Conservation (phyloP, 495 filamentous ascomycete genomes). For the Lepraria neglecta region DNA sequence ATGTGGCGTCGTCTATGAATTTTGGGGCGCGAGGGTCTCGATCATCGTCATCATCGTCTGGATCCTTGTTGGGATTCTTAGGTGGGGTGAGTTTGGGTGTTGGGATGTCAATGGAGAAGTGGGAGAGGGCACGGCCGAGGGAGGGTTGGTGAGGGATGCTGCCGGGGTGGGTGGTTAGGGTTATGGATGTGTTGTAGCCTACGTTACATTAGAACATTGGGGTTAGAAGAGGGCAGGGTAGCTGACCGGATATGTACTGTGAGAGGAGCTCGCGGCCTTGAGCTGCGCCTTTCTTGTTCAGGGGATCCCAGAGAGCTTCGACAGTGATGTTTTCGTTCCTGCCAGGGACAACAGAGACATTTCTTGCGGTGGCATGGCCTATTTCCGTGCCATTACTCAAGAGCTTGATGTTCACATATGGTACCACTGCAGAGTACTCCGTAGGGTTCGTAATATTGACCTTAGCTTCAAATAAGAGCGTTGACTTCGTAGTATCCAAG, state of each 20-base stretch:
- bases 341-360: slow-evolving; percentile 58
- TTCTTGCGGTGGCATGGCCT: slow-evolving; percentile 60
- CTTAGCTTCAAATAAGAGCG: slow-evolving; percentile 57
- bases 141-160: slow-evolving; percentile 68
- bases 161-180: slow-evolving; percentile 57
- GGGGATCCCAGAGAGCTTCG: slow-evolving; percentile 68
- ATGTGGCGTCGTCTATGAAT: slow-evolving; percentile 79
- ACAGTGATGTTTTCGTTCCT: slow-evolving; percentile 65
- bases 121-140: slow-evolving; percentile 65
- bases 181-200: slow-evolving; percentile 74
- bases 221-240: background rate
- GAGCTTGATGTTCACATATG: slow-evolving; percentile 69
- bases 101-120: slow-evolving; percentile 58
- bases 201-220: background rate
- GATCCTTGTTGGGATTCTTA: slow-evolving; percentile 41
- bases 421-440: slow-evolving; percentile 69
- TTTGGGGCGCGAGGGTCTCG: slow-evolving; percentile 39
- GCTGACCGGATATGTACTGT: slow-evolving; percentile 74
- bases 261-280: slow-evolving; percentile 70
- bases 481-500: slow-evolving; percentile 58
- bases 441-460: slow-evolving; percentile 89
- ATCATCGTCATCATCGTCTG: slow-evolving; percentile 39
- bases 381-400: slow-evolving; percentile 65
- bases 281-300: slow-evolving; percentile 45
- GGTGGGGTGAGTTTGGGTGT: slow-evolving; percentile 59